Evolutionary conservation across 768 basidiomycete species (phyloP).

Genomic region (Suillus weaverae): DNA sequence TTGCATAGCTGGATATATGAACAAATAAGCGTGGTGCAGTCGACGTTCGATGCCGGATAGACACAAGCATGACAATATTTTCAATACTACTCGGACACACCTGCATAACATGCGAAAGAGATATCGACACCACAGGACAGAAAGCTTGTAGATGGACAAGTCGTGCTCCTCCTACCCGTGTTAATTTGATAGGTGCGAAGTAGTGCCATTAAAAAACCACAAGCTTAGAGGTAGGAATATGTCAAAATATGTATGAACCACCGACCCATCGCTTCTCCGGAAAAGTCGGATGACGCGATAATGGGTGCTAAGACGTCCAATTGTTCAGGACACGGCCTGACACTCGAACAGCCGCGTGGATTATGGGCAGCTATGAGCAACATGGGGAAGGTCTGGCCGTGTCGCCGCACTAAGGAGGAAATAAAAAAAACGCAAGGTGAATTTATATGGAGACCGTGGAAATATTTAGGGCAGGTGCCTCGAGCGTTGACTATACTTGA

Average conservation of each 20-base stretch:
- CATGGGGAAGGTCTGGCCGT: constrained; percentile 81
- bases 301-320: constrained; percentile 82
- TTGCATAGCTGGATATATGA: too few species aligned
- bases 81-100: too few species aligned
- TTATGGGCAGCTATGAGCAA: constrained; percentile 77
- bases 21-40: too few species aligned
- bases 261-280: constrained; percentile 74
- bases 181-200: background rate
- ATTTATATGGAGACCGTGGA: constrained; percentile 15
- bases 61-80: too few species aligned
- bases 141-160: too few species aligned
- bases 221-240: background rate
- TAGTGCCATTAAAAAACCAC: too few species aligned
- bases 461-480: constrained; percentile 24
- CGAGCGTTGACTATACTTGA: background rate
- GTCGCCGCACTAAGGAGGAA: constrained; percentile 71
- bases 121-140: too few species aligned
- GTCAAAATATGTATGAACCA: constrained; percentile 46
- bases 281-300: constrained; percentile 47
- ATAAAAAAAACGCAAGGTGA: background rate
- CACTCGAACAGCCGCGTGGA: constrained; percentile 82
- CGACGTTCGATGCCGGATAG: too few species aligned
- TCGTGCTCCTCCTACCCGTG: background rate
- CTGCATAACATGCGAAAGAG: too few species aligned
- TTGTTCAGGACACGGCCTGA: constrained; percentile 80